Evolutionary conservation across 2,329 filamentous ascomycete genomes (phyloP).

Genomic region (Arthroderma uncinatum): DNA sequence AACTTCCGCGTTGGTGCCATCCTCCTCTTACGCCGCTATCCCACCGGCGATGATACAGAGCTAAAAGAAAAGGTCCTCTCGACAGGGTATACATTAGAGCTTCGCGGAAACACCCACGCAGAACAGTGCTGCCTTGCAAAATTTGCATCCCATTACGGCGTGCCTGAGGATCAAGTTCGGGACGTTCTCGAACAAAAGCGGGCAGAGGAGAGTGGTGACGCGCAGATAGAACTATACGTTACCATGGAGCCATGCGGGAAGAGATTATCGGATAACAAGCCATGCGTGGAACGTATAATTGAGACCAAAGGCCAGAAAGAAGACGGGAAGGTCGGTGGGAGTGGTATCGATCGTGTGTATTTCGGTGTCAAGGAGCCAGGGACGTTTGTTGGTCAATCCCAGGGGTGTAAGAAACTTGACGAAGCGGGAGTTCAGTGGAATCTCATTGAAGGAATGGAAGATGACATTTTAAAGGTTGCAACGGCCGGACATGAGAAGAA

Average conservation of each 20-base stretch:
- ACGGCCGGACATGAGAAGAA: conserved; percentile 60
- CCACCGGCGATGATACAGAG: conserved; percentile 11
- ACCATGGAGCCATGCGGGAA: conserved; percentile 58
- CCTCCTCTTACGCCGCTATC: conserved; percentile 43
- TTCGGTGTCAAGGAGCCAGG: conserved; percentile 81
- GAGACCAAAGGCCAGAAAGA: conserved; percentile 25
- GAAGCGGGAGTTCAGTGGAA: conserved; percentile 63
- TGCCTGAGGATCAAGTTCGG: conserved; percentile 27
- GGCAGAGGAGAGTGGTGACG: conserved; percentile 17
- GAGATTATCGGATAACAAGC: conserved; percentile 36
- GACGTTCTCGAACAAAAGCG: conserved; percentile 27
- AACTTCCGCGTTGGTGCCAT: conserved; percentile 94
- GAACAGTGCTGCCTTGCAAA: conserved; percentile 88
- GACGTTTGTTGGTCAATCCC: conserved; percentile 76
- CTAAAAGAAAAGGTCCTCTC: conserved; percentile 49
- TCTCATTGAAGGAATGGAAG: conserved; percentile 63
- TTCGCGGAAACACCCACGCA: conserved; percentile 86
- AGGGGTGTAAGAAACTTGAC: conserved; percentile 58
- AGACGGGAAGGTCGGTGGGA: neutral
- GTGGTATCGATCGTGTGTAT: conserved; percentile 64
- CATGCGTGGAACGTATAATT: conserved; percentile 66
- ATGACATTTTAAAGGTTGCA: conserved; percentile 69
- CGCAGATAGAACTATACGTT: conserved; percentile 62
- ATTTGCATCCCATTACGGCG: conserved; percentile 27
- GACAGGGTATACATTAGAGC: conserved; percentile 83